Base-by-base conservation (phyloP, 1,139 yeast genomes). In the Blastobotrys niveus region DNA sequence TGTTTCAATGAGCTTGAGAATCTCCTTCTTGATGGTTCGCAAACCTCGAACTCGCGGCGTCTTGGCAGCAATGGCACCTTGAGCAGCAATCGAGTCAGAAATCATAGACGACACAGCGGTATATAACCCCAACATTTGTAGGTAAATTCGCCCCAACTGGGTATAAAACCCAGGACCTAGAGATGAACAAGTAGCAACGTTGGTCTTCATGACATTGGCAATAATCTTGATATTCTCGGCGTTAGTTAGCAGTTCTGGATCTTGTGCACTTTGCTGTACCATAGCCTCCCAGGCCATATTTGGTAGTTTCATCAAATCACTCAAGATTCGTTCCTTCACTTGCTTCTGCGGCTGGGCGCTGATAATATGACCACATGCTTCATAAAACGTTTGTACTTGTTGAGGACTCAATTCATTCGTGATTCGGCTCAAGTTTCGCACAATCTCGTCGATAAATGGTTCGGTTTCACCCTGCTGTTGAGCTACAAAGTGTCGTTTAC, bases 311-410 rank as follows among this genome's bases (percentile, higher is more conserved):
- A 91, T 91, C 56, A 91, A 73, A 44, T 87, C 93, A 43, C 73
- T 65, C 48, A 91, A 73, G 48, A 89, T 72, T 49, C 81, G 76
- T 52, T 85, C 89, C 62, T 94, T 81, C 14, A 76, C 77, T 45
- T 73, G 71, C 41, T 72, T 65, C 45, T 73, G 73, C 21, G 77
- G 72, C 64, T 89, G 96, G 7, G 96, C 96, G 48, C 91, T 79
- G 35, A 91, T 79, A 51, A 91, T 91, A 49, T 86, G 79, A 59
- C 97, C 97, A 71, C 98, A 91, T 1, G 98, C 97, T 68, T 87
- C 96, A 64, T 91, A 91, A 62, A 91, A 91, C 2, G 97, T 88
- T 64, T 91, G 98, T 22, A 91, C 95, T 66, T 91, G 99, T 64
- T 89, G 97, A 21, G 98, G 96, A 59, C 82, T 93, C 58, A 91